Percentiles rank a stretch among this genome's conserved stretches.
These are phyloP conservation scores for Chenopodium formosanum DNA, from an alignment of 148 eudicot genomes.

Conservation along the genomic window DNA sequence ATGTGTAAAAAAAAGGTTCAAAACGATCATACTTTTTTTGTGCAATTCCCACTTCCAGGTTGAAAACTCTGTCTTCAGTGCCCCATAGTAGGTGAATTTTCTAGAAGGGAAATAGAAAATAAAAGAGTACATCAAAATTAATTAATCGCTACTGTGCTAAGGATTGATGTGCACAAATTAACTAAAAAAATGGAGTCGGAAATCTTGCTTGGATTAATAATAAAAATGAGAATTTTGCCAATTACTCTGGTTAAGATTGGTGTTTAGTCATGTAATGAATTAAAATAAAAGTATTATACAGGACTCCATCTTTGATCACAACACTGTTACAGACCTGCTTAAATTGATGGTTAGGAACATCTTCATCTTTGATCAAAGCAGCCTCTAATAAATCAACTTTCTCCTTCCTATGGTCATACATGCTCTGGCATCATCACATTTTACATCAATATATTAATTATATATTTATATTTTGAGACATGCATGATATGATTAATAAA, in stretches of 20 bases:
- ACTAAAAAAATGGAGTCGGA: not conserved
- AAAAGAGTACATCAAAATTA: no score
- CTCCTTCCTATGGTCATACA: conserved; percentile 43
- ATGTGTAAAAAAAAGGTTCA: no score
- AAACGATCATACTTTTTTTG: conserved; percentile 39
- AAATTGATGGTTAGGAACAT: conserved; percentile 32
- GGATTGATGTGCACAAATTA: no score
- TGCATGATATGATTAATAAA: no score
- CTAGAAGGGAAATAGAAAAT: conserved; percentile 10
- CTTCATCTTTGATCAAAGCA: conserved; percentile 35
- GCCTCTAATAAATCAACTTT: conserved; percentile 39
- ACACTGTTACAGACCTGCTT: conserved; percentile 34
- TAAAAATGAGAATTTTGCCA: not conserved
- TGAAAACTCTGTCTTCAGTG: conserved; percentile 44
- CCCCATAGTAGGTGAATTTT: conserved; percentile 51
- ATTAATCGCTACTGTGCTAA: no score
- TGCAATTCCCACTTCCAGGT: conserved; percentile 32
- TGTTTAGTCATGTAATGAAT: not conserved
- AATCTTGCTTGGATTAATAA: not conserved
- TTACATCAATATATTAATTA: no score
- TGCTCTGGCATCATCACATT: conserved; percentile 22
- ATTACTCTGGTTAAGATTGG: not conserved
- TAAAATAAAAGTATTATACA: no score
- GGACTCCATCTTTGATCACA: no score
- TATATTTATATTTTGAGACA: no score